A percentile compares a stretch with the other conserved stretches of the same genome.
Evolutionary conservation across 1,284 basidiomycete species (phyloP).

Genomic region (Sporisorium iseilematis-ciliati): DNA sequence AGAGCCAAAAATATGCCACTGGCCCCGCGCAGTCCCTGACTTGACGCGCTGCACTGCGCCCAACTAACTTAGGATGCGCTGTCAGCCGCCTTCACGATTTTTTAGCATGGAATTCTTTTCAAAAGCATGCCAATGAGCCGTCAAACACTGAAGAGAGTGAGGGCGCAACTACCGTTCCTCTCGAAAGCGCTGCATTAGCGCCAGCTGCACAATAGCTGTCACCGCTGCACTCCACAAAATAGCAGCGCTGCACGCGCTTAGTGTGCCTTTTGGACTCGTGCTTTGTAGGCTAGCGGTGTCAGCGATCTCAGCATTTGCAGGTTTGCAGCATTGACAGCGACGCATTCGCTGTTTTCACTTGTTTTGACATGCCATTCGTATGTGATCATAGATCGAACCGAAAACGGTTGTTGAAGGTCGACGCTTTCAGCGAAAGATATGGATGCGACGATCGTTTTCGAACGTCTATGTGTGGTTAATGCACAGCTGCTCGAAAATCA

Average conservation of each 20-base stretch:
- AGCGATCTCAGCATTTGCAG: background rate
- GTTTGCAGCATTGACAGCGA: background rate
- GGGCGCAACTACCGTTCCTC: no score
- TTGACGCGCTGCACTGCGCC: slow-evolving; percentile 1
- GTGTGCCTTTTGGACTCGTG: background rate
- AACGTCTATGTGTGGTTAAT: no score
- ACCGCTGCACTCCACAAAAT: slow-evolving; percentile 5
- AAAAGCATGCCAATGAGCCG: no score
- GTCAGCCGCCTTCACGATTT: background rate
- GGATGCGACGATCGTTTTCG: no score
- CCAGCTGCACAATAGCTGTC: slow-evolving; percentile 5
- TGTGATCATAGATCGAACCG: no score
- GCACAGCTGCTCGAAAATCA: no score
- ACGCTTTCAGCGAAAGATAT: no score
- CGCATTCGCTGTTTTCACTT: background rate
- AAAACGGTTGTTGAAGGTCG: no score
- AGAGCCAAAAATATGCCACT: background rate
- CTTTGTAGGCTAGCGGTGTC: background rate
- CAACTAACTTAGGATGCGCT: no score
- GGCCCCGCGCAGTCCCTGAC: slow-evolving; percentile 5
- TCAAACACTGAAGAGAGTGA: no score
- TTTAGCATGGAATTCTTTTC: background rate
- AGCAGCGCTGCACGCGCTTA: slow-evolving; percentile 16
- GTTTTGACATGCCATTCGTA: background rate
- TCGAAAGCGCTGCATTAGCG: background rate